Base-by-base conservation (phyloP, 2,329 filamentous ascomycete species). In the Botrytis byssoidea region DNA sequence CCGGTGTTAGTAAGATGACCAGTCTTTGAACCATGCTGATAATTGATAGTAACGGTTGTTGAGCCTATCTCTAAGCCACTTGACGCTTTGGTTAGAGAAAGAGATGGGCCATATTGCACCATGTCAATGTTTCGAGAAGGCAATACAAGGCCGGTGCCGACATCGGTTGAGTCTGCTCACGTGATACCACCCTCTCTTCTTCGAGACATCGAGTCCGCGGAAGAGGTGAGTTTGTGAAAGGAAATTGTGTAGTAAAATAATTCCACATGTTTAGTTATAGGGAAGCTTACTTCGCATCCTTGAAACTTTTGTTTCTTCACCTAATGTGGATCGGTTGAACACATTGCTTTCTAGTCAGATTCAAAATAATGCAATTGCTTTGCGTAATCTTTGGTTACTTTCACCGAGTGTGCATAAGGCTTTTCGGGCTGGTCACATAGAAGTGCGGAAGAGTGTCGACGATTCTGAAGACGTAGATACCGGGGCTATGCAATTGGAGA, bases 71-170 rank as follows among this genome's bases (percentile, higher is more conserved):
- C 32, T 67, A 37, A 51, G 18, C 18, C 14, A 14, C 64, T 67
- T 35, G 44, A 67, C 9, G 10, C 29, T 51, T n/a, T 51, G 44
- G 20, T 37, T 37, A 29, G 64, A 32, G 64, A 67, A 48, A 48
- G 29, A 67, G 64, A 67, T 18, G 64, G 44, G 7, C 42, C 64
- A n/a, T 67, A 67, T 37, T 67, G 64, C 44, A 66, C 20, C 44
- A 35, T 67, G 44, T 35, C 64, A 0, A 51, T 46, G 29, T 37
- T 37, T 7, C 64, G 10, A 67, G 64, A 35, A 18, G 7, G 5
- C n/a, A 32, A 51, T 51, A 32, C 42, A 35, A 67, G 46, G 16
- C 64, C 64, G 14, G 46, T 22, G 46, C 20, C 64, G 6, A 51
- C 35, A 25, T 20, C 1, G 25, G 29, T 67, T n/a, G 44, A 67